These are phyloP conservation scores for Penicillium sp. DNA, from an alignment of 2,329 filamentous ascomycete species.

Conservation along the genomic window DNA sequence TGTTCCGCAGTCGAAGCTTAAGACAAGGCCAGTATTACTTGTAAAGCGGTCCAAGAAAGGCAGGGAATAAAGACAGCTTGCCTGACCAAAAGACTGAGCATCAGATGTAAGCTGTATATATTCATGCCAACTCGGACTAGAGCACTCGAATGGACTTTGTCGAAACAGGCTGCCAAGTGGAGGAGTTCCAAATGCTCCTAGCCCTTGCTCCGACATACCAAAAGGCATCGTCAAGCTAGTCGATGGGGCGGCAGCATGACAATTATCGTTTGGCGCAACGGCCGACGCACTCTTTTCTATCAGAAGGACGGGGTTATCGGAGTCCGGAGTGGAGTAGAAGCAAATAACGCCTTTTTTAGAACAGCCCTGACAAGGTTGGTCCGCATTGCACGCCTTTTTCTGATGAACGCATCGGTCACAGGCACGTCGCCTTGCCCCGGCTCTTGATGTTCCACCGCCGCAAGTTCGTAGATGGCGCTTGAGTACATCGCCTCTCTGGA, in stretches of 20 bases:
- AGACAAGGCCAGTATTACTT: conserved; percentile 39
- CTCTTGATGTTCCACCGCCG: conserved; percentile 24
- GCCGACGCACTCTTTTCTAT: background rate
- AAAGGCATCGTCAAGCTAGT: conserved; percentile 4
- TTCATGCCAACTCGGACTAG: conserved; percentile 15
- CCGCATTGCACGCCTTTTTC: conserved; percentile 40
- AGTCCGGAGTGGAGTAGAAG: conserved; percentile 15
- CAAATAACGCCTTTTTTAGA: conserved; percentile 25
- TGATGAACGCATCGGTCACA: conserved; percentile 42
- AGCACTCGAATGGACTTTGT: background rate
- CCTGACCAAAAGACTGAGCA: conserved; percentile 1
- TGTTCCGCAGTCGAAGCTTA: conserved; percentile 44
- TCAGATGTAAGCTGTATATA: conserved; percentile 11
- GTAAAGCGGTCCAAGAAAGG: conserved; percentile 43
- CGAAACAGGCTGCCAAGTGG: background rate
- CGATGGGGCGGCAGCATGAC: background rate
- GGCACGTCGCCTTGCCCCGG: conserved; percentile 31
- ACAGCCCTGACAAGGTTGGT: conserved; percentile 37
- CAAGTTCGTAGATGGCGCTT: conserved; percentile 42
- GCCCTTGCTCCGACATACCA: background rate
- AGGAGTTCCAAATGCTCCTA: background rate
- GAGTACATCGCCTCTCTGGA: conserved; percentile 45
- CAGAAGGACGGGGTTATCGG: background rate
- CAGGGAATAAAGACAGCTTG: conserved; percentile 21
- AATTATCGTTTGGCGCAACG: background rate